These are phyloP conservation scores for Rhododendron williamsianum DNA, from an alignment of 148 eudicot species.

Conservation along the genomic window DNA sequence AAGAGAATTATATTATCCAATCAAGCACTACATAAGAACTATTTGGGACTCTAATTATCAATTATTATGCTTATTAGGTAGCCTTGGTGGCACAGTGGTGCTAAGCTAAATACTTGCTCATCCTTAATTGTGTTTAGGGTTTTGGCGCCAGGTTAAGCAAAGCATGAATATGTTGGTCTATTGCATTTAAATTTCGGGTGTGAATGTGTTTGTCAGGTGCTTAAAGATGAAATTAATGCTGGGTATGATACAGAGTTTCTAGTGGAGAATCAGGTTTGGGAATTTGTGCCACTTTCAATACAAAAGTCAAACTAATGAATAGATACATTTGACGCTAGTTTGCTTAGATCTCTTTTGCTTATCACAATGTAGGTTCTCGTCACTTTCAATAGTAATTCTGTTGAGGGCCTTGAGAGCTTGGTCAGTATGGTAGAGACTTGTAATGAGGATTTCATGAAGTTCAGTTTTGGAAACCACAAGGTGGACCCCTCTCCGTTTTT, in stretches of 20 bases:
- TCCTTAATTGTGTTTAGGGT: neutral
- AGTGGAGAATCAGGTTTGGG: neutral
- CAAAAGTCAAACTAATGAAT: too few relatives aligned
- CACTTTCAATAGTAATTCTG: conserved; percentile 36
- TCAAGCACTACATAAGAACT: too few relatives aligned
- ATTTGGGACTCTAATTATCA: too few relatives aligned
- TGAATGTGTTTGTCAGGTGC: neutral
- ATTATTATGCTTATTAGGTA: neutral
- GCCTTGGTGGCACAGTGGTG: neutral
- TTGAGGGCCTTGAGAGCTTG: conserved; percentile 36
- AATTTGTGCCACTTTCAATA: neutral
- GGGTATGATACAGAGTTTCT: neutral
- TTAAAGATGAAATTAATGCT: neutral
- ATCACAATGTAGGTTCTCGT: conserved; percentile 20
- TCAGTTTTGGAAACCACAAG: conserved; percentile 33
- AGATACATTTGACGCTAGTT: neutral
- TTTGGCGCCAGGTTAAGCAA: neutral
- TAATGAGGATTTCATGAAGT: conserved; percentile 34
- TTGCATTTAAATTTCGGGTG: neutral
- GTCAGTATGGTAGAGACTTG: conserved; percentile 33
- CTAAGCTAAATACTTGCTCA: neutral
- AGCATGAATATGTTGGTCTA: neutral
- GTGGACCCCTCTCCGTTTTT: neutral
- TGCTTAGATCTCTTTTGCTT: neutral
- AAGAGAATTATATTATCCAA: too few relatives aligned